phyloP scores from a whole-genome alignment of 441 rosid genomes.

The Gossypium schwendimanii region DNA sequence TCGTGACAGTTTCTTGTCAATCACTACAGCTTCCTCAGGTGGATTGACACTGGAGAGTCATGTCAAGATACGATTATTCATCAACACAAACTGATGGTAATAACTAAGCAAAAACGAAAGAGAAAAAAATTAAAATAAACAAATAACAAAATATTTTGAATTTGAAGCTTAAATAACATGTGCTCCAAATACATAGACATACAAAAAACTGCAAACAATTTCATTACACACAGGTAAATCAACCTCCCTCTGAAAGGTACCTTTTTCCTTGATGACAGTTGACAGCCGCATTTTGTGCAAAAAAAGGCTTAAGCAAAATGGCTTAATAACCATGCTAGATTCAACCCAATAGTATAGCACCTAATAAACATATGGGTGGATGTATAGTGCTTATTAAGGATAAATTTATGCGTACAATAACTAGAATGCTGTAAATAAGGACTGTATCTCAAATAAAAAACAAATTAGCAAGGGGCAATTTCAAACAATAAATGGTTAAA shows the following conservation, averaged over 20 bases:
- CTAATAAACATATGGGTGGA: background rate
- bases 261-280: background rate
- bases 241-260: background rate
- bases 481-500: no score
- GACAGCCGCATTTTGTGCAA: background rate
- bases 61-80: slow-evolving; percentile 7
- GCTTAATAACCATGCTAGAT: background rate
- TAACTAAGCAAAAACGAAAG: background rate
- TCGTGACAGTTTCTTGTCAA: slow-evolving; percentile 51
- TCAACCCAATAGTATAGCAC: background rate
- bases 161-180: background rate
- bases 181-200: background rate
- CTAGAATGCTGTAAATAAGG: no score
- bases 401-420: background rate
- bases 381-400: background rate
- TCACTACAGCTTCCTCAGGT: slow-evolving; percentile 39
- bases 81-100: slow-evolving; percentile 3
- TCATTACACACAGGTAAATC: background rate
- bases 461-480: no score
- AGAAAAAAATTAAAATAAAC: background rate
- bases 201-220: background rate
- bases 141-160: background rate
- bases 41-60: slow-evolving; percentile 41
- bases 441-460: no score
- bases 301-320: background rate